phyloP scores from a whole-genome alignment of 2,329 filamentous ascomycete species.

The Phaeophleospora eucalypticola region DNA sequence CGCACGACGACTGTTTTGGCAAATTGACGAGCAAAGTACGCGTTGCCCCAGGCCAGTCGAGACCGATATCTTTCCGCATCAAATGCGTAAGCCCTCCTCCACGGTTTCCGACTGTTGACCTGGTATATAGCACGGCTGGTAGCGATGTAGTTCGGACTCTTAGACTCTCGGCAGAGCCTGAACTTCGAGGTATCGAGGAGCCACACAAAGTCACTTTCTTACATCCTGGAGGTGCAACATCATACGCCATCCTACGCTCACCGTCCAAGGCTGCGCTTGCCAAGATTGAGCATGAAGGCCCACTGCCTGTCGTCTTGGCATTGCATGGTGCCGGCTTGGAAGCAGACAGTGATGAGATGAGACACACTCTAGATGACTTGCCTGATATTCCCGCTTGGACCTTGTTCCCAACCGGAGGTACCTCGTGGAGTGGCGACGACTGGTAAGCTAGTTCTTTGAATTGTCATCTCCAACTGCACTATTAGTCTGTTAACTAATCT shows the following conservation, averaged over 20 bases:
- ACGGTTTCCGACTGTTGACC: conserved; percentile 9
- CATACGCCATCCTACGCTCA: conserved; percentile 55
- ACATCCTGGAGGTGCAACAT: conserved; percentile 52
- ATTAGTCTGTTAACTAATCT: too few relatives aligned
- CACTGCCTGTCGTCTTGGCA: conserved; percentile 47
- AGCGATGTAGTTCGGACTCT: conserved; percentile 6
- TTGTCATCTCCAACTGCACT: too few relatives aligned
- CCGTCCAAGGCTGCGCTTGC: conserved; percentile 42
- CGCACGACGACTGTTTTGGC: conserved; percentile 16
- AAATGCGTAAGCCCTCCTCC: conserved; percentile 19
- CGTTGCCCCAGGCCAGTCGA: conserved; percentile 39
- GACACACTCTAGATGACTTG: conserved; percentile 47
- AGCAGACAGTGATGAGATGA: conserved; percentile 45
- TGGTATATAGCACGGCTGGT: conserved; percentile 15
- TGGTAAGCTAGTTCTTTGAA: too few relatives aligned
- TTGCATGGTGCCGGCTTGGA: conserved; percentile 58
- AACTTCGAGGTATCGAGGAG: conserved; percentile 29
- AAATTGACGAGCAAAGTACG: conserved; percentile 17
- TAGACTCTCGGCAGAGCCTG: conserved; percentile 7
- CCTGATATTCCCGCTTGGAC: conserved; percentile 54
- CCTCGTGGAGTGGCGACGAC: conserved; percentile 57
- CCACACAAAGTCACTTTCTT: conserved; percentile 53
- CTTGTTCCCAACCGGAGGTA: conserved; percentile 54
- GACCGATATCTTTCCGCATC: conserved; percentile 38
- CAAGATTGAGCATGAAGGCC: conserved; percentile 17